These are phyloP conservation scores for Yarrowia galli DNA, from an alignment of 1,139 yeast genomes.

Conservation along the genomic window DNA sequence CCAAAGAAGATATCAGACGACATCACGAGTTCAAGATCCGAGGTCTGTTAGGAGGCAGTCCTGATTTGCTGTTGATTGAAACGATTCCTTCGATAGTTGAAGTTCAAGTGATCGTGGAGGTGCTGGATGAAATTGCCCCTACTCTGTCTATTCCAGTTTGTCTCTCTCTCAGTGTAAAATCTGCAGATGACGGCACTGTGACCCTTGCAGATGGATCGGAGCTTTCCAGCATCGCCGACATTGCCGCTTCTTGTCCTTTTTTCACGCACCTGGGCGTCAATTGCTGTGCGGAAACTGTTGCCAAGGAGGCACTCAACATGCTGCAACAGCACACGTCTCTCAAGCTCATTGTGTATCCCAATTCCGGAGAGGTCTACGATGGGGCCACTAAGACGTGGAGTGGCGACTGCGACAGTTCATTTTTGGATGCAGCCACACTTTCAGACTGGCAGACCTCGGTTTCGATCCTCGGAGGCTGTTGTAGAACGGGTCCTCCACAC, in stretches of 20 bases:
- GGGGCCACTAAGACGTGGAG: conserved; percentile 51
- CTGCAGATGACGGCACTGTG: conserved; percentile 43
- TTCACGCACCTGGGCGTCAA: conserved; percentile 55
- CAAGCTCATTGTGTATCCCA: conserved; percentile 60
- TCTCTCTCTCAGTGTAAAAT: conserved; percentile 41
- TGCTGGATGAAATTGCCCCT: conserved; percentile 42
- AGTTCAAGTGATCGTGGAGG: conserved; percentile 51
- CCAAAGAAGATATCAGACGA: conserved; percentile 50
- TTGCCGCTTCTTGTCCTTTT: conserved; percentile 21
- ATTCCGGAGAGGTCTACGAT: conserved; percentile 62
- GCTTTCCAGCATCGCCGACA: conserved; percentile 8
- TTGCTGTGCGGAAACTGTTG: conserved; percentile 53
- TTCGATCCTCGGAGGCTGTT: conserved; percentile 33
- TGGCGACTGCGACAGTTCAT: conserved; percentile 3
- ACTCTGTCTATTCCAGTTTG: conserved; percentile 15
- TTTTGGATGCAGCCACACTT: not conserved
- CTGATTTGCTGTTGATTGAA: conserved; percentile 67
- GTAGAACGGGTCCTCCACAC: conserved; percentile 12
- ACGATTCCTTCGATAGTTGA: conserved; percentile 68
- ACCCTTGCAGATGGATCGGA: conserved; percentile 54
- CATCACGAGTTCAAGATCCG: conserved; percentile 61
- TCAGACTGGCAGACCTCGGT: conserved; percentile 16
- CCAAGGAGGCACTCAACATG: conserved; percentile 47
- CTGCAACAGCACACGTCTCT: conserved; percentile 44
- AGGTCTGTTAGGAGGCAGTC: conserved; percentile 53